These are phyloP conservation scores for Penicillium sp. DNA, from an alignment of 2,329 filamentous ascomycete genomes.

Conservation along the genomic window DNA sequence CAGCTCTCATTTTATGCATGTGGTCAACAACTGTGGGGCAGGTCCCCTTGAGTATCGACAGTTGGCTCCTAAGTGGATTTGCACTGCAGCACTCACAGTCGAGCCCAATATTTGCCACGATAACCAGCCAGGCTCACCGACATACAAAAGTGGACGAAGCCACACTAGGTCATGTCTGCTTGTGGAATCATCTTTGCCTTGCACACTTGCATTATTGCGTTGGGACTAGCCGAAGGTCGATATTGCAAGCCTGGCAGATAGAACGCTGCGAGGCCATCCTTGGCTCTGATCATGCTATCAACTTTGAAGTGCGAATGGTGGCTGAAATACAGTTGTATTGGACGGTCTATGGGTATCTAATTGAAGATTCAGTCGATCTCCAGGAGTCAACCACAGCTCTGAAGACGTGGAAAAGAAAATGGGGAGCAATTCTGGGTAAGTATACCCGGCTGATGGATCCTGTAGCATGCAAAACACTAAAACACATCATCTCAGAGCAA, in stretches of 20 bases:
- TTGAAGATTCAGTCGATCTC: conserved; percentile 32
- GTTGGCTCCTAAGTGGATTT: conserved; percentile 49
- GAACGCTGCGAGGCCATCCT: conserved; percentile 41
- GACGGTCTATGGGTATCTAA: conserved; percentile 46
- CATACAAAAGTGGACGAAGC: conserved; percentile 14
- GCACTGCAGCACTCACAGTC: conserved; percentile 46
- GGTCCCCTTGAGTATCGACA: conserved; percentile 48
- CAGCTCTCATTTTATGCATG: conserved; percentile 45
- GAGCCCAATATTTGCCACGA: conserved; percentile 36
- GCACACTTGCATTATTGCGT: conserved; percentile 51
- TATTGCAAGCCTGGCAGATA: conserved; percentile 42
- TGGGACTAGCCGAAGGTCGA: conserved; percentile 43
- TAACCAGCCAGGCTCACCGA: conserved; percentile 11
- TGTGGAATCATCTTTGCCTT: conserved; percentile 50
- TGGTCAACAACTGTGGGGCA: conserved; percentile 52
- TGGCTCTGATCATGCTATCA: conserved; percentile 41
- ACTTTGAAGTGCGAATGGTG: conserved; percentile 51
- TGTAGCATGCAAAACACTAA: not conserved
- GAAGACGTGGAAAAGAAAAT: conserved; percentile 43
- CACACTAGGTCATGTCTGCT: conserved; percentile 35
- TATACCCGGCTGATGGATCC: too few relatives aligned
- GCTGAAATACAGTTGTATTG: conserved; percentile 50
- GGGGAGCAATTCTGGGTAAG: conserved; percentile 43
- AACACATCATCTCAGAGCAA: conserved; percentile 33
- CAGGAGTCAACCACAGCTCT: conserved; percentile 37